These are phyloP conservation scores for Piromyces finnis DNA, from an alignment of 192 early-diverging fungal genomes.

Conservation along the genomic window DNA sequence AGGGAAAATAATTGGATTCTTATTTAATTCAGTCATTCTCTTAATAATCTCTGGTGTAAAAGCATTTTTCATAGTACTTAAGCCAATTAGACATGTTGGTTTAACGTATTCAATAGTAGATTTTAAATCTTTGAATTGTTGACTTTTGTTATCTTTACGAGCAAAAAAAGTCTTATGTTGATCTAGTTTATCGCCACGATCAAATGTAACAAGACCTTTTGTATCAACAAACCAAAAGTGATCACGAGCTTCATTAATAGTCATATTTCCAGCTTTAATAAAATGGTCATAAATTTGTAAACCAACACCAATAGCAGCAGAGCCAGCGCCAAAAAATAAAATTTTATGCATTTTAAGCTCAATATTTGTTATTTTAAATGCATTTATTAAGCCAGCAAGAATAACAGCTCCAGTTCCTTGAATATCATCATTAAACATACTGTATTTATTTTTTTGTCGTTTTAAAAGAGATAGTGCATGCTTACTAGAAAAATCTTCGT, in stretches of 20 bases:
- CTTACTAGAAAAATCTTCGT: conserved; percentile 88
- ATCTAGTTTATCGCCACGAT: too few relatives aligned
- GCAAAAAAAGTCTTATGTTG: conserved; percentile 3
- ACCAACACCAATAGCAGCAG: conserved; percentile 85
- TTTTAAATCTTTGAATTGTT: too few relatives aligned
- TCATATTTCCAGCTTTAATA: conserved; percentile 48
- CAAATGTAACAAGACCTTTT: conserved; percentile 13
- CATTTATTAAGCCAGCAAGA: conserved; percentile 49
- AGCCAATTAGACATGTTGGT: conserved; percentile 77
- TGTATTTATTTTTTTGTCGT: conserved; percentile 50
- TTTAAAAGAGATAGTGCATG: conserved; percentile 73
- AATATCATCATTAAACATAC: conserved; percentile 93
- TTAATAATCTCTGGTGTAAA: conserved; percentile 48
- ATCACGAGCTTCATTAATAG: conserved; percentile 49
- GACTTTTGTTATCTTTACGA: conserved; percentile 82
- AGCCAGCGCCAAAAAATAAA: conserved; percentile 85
- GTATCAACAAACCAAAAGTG: conserved; percentile 74
- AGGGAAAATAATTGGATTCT: conserved; percentile 21
- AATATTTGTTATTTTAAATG: conserved; percentile 33
- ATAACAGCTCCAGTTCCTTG: conserved; percentile 85
- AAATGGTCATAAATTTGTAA: conserved; percentile 70
- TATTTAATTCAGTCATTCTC: background rate
- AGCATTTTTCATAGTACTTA: too few relatives aligned
- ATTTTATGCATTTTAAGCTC: conserved; percentile 46
- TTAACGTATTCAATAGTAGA: too few relatives aligned